Percentiles rank a stretch among this genome's conserved stretches.
Conservation (phyloP, 176 grass and related monocot genomes). For the Oryza nivara region DNA sequence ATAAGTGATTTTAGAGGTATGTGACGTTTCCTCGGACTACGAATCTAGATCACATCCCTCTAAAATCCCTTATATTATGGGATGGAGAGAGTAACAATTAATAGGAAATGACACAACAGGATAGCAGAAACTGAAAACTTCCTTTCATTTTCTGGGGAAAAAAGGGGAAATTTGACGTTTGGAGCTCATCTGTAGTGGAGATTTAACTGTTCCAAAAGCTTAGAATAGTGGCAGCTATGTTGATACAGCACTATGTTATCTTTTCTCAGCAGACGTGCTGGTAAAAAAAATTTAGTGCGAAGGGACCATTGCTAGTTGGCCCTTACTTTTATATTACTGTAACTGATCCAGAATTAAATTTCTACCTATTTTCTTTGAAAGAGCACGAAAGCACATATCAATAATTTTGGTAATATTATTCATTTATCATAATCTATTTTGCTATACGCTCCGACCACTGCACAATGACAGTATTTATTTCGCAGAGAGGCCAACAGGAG, state of each 20-base stretch:
- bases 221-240: not conserved
- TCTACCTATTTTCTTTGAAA: not conserved
- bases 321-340: not conserved
- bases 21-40: too few species aligned
- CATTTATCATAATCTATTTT: not conserved
- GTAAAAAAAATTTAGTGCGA: not conserved
- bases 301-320: constrained; percentile 9
- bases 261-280: not conserved
- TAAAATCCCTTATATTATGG: too few species aligned
- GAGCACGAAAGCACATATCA: not conserved
- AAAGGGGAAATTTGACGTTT: not conserved
- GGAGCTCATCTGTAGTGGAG: not conserved
- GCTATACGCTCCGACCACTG: not conserved
- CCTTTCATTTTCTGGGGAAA: not conserved
- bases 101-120: constrained; percentile 18
- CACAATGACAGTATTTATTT: constrained; percentile 14
- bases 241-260: not conserved
- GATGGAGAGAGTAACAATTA: not conserved
- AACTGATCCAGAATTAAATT: not conserved
- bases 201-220: constrained; percentile 21
- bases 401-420: not conserved
- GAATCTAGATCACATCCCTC: too few species aligned
- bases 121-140: constrained; percentile 3
- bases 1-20: too few species aligned
- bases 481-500: not conserved